Conservation (phyloP, 495 filamentous ascomycete genomes). For the Trichoderma erinaceum region DNA sequence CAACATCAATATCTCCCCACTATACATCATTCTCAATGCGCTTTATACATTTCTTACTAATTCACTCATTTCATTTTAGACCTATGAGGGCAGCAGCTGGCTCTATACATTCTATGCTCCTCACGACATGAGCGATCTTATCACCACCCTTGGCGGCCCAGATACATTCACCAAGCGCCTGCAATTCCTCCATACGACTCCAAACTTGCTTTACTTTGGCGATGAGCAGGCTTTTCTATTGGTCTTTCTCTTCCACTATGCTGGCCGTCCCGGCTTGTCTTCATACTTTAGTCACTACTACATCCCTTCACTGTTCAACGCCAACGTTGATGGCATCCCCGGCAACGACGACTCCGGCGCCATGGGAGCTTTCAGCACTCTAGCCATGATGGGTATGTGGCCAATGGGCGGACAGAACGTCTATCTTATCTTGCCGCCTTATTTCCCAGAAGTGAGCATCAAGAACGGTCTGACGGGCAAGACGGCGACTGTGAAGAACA, state of each 20-base stretch:
- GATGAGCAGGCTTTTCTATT: slow-evolving; percentile 63
- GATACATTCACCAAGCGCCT: slow-evolving; percentile 51
- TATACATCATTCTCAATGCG: too few species aligned
- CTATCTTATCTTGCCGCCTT: slow-evolving; percentile 58
- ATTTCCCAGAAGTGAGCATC: slow-evolving; percentile 55
- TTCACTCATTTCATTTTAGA: not conserved
- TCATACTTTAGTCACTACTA: slow-evolving; percentile 54
- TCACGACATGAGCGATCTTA: slow-evolving; percentile 55
- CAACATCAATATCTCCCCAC: too few species aligned
- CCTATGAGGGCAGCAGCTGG: not conserved
- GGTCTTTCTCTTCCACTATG: slow-evolving; percentile 61
- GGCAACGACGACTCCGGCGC: slow-evolving; percentile 65
- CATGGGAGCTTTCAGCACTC: slow-evolving; percentile 59
- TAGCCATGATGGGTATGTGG: slow-evolving; percentile 61
- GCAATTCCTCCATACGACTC: slow-evolving; percentile 51
- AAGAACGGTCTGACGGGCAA: slow-evolving; percentile 53
- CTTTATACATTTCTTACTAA: not conserved
- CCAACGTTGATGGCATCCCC: slow-evolving; percentile 50
- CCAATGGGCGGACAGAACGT: slow-evolving; percentile 63
- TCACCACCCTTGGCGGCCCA: slow-evolving; percentile 49
- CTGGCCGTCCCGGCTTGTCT: slow-evolving; percentile 55
- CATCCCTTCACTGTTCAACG: slow-evolving; percentile 57
- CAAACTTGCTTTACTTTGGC: slow-evolving; percentile 55
- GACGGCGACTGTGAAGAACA: slow-evolving; percentile 53
- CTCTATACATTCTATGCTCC: slow-evolving; percentile 40